Base-by-base conservation (phyloP, 2,329 filamentous ascomycete genomes). In the Colletotrichum gloeosporioides region DNA sequence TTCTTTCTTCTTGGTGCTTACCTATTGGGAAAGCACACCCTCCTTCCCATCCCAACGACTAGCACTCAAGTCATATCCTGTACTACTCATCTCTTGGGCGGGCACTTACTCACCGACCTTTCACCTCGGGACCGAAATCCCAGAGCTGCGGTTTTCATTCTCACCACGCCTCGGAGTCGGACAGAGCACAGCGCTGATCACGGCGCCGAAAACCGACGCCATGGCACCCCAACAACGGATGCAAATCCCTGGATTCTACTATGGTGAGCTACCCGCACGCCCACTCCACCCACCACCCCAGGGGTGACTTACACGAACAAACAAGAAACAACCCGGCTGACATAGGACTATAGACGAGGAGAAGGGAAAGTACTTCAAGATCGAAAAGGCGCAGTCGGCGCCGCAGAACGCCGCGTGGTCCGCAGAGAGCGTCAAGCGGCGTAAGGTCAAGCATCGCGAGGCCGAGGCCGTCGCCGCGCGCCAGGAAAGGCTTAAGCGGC, bases 331-430 rank as follows among this genome's bases (percentile, higher is more conserved):
- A 53, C 3, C 44, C 16, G 18, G 34, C 15, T 25, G 22, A 62
- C 27, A 10, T 6, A 25, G 8, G 22, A 44, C 5, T 63, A 62
- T 9, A 92, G 91, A 92, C 76, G 68, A 83, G 16, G 88, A 88
- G 59, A 94, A 91, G 82, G 89, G 89, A 49, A 93, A 91, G 78
- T 95, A 94, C 80, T 95, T 94, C 83, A 93, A 91, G 79, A 90
- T 95, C 66, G 90, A 93, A 81, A 89, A 88, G 62, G 87, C 90
- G 53, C 87, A 89, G 71, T 87, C 87, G 18, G 90, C 91, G 1
- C 88, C 91, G 0, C 78, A 85, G 3, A 83, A 82, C 9, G 86
- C 89, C 0, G 83, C 87, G 18, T 94, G 92, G 85, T 91, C 92
- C 10, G 84, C 87, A n/a, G 86, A 90, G 62, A 88, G 88, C 8